A percentile compares a stretch with the other conserved stretches of the same genome.
Conservation (phyloP, 139 green algal species). For the Chlamydomonas incerta region DNA sequence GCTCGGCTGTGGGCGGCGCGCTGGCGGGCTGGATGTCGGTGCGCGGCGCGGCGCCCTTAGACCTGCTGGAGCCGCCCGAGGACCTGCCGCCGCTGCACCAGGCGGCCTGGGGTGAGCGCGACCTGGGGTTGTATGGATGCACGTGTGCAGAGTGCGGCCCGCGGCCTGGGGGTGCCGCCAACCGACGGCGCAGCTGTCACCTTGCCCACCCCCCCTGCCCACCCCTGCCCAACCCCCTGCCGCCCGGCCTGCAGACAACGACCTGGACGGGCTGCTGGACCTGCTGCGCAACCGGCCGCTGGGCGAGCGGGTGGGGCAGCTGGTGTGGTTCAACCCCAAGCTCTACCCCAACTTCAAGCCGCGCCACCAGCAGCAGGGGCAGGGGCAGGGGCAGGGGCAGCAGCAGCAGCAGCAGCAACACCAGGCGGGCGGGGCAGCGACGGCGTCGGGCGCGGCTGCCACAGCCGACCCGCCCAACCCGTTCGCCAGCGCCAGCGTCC, state of each 20-base stretch:
- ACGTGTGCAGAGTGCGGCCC: too few relatives aligned
- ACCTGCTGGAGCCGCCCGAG: background rate
- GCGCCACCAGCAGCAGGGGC: too few relatives aligned
- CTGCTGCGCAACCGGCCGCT: background rate
- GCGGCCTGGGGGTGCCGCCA: too few relatives aligned
- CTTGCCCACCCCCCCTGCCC: too few relatives aligned
- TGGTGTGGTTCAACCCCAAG: constrained; percentile 15
- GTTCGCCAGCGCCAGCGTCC: too few relatives aligned
- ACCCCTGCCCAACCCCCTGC: too few relatives aligned
- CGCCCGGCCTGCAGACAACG: background rate
- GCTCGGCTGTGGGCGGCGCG: background rate
- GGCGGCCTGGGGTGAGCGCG: constrained; percentile 4
- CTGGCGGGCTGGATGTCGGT: background rate
- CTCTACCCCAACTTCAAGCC: background rate
- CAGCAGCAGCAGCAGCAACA: background rate
- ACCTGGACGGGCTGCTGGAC: constrained; percentile 12
- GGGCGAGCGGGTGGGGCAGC: background rate
- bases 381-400: background rate
- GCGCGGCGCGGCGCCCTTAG: too few relatives aligned
- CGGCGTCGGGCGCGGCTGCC: too few relatives aligned
- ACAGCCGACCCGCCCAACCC: background rate
- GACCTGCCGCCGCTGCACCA: constrained; percentile 9
- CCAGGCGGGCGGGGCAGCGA: background rate
- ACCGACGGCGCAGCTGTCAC: too few relatives aligned
- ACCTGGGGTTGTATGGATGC: too few relatives aligned